A percentile compares a stretch with the other conserved stretches of the same genome.
Evolutionary conservation across 2,329 filamentous ascomycete species (phyloP).

Genomic region (Rosellinia necatrix): DNA sequence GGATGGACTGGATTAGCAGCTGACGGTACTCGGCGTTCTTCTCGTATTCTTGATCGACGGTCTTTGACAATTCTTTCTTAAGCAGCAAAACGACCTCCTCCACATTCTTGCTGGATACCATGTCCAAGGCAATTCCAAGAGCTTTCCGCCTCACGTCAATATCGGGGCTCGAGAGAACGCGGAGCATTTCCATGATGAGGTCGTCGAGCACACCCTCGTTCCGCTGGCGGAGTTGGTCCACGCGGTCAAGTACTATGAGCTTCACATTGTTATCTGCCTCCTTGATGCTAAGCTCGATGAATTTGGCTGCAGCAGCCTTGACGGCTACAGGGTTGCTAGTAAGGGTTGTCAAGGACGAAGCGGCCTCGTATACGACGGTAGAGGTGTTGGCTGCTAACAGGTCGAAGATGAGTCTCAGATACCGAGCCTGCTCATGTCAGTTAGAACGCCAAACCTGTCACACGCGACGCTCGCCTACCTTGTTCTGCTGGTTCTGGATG

Average conservation of each 20-base stretch:
- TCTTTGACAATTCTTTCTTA: conserved; percentile 98
- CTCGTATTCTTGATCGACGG: conserved; percentile 97
- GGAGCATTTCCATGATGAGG: conserved; percentile 93
- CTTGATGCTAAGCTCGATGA: conserved; percentile 96
- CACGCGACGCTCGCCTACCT: conserved; percentile 57
- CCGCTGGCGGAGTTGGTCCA: conserved; percentile 83
- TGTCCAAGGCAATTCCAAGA: conserved; percentile 86
- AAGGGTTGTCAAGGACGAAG: conserved; percentile 88
- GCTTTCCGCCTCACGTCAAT: conserved; percentile 95
- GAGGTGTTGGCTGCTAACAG: conserved; percentile 90
- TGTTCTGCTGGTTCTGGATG: conserved; percentile 91
- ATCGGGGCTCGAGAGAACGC: conserved; percentile 92
- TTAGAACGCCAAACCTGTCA: background rate
- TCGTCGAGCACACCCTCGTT: conserved; percentile 93
- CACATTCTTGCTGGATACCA: conserved; percentile 99
- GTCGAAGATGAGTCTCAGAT: conserved; percentile 94
- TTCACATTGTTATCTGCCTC: conserved; percentile 99
- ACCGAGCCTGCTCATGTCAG: conserved; percentile 67
- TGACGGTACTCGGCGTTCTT: conserved; percentile 97
- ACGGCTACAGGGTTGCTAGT: conserved; percentile 97
- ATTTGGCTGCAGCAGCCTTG: conserved; percentile 93
- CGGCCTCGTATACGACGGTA: conserved; percentile 96
- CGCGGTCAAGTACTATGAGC: conserved; percentile 93
- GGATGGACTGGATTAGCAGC: conserved; percentile 93
- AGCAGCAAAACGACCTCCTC: conserved; percentile 94